Base-by-base conservation (phyloP, 2,329 filamentous ascomycete species). In the Acrodontium crateriforme region DNA sequence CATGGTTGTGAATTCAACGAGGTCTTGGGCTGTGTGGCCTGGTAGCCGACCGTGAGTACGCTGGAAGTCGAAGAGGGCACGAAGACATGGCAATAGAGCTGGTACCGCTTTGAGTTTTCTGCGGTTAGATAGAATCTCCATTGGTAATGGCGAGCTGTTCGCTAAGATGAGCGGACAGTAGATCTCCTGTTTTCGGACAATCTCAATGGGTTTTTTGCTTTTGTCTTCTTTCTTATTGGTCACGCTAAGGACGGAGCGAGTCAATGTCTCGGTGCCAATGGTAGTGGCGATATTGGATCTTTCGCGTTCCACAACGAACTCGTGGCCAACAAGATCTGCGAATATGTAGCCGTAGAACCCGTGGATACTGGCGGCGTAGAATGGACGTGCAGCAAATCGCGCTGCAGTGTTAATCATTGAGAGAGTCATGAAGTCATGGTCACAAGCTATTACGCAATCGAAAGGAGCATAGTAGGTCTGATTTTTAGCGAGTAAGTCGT, bases 261-360 rank as follows among this genome's bases (percentile, higher is more conserved):
- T 94, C 15, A 73, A 65, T 1, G 80, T 78, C 51, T 98, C 89
- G 4, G 67, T 58, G 1, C 36, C 41, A 3, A 57, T 43, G 6
- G 40, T 31, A 1, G 67, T 63, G 12, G 70, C 50, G 9, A 80
- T 60, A 47, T 95, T 95, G 32, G 79, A 75, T 38, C 78, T 75
- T 36, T 82, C 74, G 32, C 89, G 76, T 59, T 92, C 77, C 36
- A 98, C 77, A 35, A 89, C 73, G 49, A 83, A 98, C 45, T 85
- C 76, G 53, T 98, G 89, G 45, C 76, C 69, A 42, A 93, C 83
- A 13, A 98, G 67, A 53, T 98, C 89, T 32, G 80, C 79, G 53
- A 98, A 98, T 40, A 93, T 79, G 59, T 82, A 98, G 31, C 89
- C 89, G 53, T 91, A 95, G 51, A 93, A 69, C 26, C 89, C 89